Evolutionary conservation across 2,329 filamentous ascomycete genomes (phyloP).

Genomic region (Huntiella savannae): DNA sequence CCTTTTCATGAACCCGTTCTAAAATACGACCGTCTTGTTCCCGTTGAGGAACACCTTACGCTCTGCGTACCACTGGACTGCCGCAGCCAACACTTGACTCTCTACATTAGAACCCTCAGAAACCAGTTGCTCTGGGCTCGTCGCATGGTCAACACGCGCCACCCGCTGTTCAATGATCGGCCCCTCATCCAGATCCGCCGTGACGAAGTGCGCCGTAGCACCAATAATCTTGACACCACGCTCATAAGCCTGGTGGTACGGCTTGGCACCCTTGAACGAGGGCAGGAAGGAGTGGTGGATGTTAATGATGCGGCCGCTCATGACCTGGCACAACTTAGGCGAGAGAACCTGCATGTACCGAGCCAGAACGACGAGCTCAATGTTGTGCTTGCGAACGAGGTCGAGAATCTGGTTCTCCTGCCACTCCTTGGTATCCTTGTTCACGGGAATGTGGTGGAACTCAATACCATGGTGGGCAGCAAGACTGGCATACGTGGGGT

Average conservation of each 20-base stretch:
- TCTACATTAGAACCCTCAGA: conserved; percentile 71
- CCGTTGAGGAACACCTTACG: conserved; percentile 60
- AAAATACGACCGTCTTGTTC: conserved; percentile 61
- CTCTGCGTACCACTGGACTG: conserved; percentile 72
- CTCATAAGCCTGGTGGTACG: conserved; percentile 75
- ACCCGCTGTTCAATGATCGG: conserved; percentile 79
- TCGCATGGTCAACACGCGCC: conserved; percentile 54
- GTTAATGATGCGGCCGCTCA: conserved; percentile 70
- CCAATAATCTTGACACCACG: conserved; percentile 78
- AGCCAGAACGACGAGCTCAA: conserved; percentile 65
- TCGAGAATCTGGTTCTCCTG: conserved; percentile 57
- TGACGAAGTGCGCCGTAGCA: conserved; percentile 72
- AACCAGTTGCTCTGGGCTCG: conserved; percentile 57
- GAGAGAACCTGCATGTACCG: conserved; percentile 55
- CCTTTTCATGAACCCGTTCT: background rate
- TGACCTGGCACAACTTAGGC: conserved; percentile 48
- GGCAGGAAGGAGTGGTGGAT: conserved; percentile 80
- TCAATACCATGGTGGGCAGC: conserved; percentile 56
- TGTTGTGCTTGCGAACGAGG: conserved; percentile 45
- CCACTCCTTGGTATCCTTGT: conserved; percentile 53
- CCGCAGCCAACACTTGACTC: conserved; percentile 62
- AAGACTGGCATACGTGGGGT: conserved; percentile 50
- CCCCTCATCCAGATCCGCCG: conserved; percentile 66
- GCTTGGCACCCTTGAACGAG: conserved; percentile 73
- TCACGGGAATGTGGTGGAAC: conserved; percentile 68